A percentile compares a stretch with the other conserved stretches of the same genome.
Conservation (phyloP, 2,329 filamentous ascomycete genomes). For the Aureobasidium vineae region DNA sequence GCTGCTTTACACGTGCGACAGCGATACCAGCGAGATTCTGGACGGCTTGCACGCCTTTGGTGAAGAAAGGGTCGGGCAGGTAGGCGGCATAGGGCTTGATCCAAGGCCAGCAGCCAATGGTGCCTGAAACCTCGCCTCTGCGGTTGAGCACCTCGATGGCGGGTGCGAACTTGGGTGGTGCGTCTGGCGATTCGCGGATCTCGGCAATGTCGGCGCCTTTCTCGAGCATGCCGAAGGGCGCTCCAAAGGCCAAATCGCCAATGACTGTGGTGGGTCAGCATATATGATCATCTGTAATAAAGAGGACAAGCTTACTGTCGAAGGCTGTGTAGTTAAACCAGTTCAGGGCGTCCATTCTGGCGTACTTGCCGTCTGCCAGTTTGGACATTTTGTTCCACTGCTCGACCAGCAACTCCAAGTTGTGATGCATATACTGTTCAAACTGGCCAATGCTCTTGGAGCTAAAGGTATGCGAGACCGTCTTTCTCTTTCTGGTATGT, state of each 20-base stretch:
- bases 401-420: conserved; percentile 69
- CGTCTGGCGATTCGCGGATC: conserved; percentile 61
- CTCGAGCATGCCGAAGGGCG: conserved; percentile 79
- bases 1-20: conserved; percentile 72
- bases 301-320: conserved; percentile 39
- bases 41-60: conserved; percentile 69
- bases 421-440: conserved; percentile 82
- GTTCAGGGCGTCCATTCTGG: conserved; percentile 68
- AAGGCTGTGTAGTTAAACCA: conserved; percentile 75
- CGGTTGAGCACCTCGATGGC: conserved; percentile 89
- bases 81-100: conserved; percentile 79
- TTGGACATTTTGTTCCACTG: conserved; percentile 68
- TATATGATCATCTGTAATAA: no score
- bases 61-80: conserved; percentile 80
- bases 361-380: conserved; percentile 54
- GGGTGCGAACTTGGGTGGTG: conserved; percentile 65
- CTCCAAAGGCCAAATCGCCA: conserved; percentile 66
- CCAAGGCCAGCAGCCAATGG: conserved; percentile 69
- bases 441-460: conserved; percentile 78
- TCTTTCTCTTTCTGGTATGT: conserved; percentile 86
- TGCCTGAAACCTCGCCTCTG: conserved; percentile 75
- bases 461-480: conserved; percentile 82
- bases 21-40: conserved; percentile 83
- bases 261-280: conserved; percentile 38
- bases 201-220: conserved; percentile 75